phyloP scores from a whole-genome alignment of 2,329 filamentous ascomycete species.

The Botrytis byssoidea region DNA sequence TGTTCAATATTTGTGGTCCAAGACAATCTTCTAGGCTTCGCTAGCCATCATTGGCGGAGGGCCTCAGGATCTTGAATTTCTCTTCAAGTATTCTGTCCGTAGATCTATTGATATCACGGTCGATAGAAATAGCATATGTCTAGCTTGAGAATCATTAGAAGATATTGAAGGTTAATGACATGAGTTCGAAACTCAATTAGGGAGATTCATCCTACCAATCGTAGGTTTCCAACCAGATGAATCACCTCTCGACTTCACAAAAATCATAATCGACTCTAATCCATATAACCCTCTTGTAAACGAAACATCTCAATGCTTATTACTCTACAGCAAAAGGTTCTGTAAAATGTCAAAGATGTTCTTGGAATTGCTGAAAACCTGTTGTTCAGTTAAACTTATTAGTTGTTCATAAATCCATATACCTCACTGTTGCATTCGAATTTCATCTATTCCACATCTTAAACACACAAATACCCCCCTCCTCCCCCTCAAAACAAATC shows the following conservation, averaged over 20 bases:
- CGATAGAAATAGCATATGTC: not conserved
- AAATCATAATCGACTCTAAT: not conserved
- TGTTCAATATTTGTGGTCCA: not conserved
- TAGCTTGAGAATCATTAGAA: not conserved
- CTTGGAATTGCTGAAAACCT: not conserved
- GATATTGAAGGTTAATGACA: fast-evolving
- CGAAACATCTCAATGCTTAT: not conserved
- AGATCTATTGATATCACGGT: not conserved
- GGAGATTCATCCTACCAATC: not conserved
- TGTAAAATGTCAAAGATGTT: not conserved
- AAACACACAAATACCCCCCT: fast-evolving
- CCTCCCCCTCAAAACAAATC: not conserved
- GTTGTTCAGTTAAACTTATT: fast-evolving
- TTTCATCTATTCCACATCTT: not conserved
- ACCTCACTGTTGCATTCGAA: not conserved
- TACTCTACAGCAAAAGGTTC: fast-evolving
- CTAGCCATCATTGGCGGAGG: not conserved
- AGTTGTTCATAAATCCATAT: not conserved
- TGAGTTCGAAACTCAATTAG: not conserved
- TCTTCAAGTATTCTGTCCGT: not conserved
- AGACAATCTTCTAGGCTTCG: not conserved
- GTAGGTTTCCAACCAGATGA: fast-evolving
- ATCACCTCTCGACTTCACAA: not conserved
- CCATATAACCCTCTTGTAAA: not conserved
- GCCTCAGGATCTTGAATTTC: not conserved